phyloP scores from a whole-genome alignment of 2,329 filamentous ascomycete species.

The Fusarium armeniacum region DNA sequence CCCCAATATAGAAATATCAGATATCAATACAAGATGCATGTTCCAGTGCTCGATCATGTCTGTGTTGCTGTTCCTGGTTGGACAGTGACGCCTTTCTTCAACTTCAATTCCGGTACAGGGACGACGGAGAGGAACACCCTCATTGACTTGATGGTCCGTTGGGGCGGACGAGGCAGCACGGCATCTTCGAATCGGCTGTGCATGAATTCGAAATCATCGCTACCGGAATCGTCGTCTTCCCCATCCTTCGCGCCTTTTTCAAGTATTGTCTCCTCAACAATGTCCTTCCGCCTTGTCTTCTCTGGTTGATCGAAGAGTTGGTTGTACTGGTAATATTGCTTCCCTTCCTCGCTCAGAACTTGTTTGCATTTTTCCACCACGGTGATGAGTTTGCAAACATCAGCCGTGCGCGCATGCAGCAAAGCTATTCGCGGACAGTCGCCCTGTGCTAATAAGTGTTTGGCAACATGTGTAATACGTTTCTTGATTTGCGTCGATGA shows the following conservation, averaged over 20 bases:
- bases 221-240: slow-evolving; percentile 51
- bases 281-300: slow-evolving; percentile 51
- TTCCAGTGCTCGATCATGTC: slow-evolving; percentile 3
- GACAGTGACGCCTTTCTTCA: slow-evolving; percentile 60
- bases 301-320: slow-evolving; percentile 64
- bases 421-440: slow-evolving; percentile 57
- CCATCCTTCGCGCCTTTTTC: slow-evolving; percentile 23
- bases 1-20: background rate
- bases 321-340: slow-evolving; percentile 70
- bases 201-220: slow-evolving; percentile 70
- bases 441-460: slow-evolving; percentile 58
- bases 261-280: slow-evolving; percentile 62
- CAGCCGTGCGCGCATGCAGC: slow-evolving; percentile 64
- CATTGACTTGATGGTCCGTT: slow-evolving; percentile 67
- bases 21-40: background rate
- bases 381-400: slow-evolving; percentile 75
- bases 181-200: slow-evolving; percentile 69
- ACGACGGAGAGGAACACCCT: slow-evolving; percentile 70
- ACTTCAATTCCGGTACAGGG: slow-evolving; percentile 69
- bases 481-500: slow-evolving; percentile 72
- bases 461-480: slow-evolving; percentile 62
- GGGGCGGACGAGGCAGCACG: slow-evolving; percentile 61
- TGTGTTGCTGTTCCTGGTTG: slow-evolving; percentile 60
- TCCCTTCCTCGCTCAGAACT: slow-evolving; percentile 63
- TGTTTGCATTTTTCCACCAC: slow-evolving; percentile 76